These are phyloP conservation scores for Yamadazyma diddensiae DNA, from an alignment of 1,139 yeast genomes.

Conservation along the genomic window DNA sequence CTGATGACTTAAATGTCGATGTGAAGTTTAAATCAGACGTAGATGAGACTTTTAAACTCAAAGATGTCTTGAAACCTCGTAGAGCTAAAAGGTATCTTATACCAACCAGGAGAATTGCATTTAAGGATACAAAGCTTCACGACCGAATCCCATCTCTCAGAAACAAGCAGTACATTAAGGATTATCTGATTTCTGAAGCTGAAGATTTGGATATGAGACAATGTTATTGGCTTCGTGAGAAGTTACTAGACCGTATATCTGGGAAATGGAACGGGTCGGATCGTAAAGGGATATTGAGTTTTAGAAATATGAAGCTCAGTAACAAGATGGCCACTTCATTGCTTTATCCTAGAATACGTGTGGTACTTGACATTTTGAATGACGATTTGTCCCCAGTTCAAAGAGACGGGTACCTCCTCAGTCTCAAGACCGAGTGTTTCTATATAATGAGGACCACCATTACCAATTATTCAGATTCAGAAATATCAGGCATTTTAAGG, in stretches of 20 bases:
- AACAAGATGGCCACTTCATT: conserved; percentile 50
- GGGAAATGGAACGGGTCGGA: conserved; percentile 60
- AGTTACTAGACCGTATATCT: conserved; percentile 51
- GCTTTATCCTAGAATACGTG: conserved; percentile 45
- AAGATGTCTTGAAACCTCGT: conserved; percentile 39
- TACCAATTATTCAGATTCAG: conserved; percentile 37
- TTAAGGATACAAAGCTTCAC: conserved; percentile 41
- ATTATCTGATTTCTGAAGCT: conserved; percentile 51
- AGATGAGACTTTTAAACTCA: conserved; percentile 18
- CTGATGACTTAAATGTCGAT: conserved; percentile 31
- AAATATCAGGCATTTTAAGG: conserved; percentile 58
- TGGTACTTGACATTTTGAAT: conserved; percentile 28
- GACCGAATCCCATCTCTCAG: conserved; percentile 72
- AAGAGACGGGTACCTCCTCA: conserved; percentile 2
- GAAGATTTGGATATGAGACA: conserved; percentile 55
- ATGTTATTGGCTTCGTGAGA: conserved; percentile 78
- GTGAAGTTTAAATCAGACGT: conserved; percentile 17
- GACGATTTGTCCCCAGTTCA: conserved; percentile 8
- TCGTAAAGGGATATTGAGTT: conserved; percentile 54
- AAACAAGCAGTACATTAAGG: conserved; percentile 69
- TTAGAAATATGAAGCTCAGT: conserved; percentile 63
- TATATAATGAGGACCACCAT: conserved; percentile 48
- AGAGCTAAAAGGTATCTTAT: conserved; percentile 62
- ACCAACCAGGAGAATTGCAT: conserved; percentile 59
- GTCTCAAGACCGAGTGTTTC: conserved; percentile 42